Conservation (phyloP, 2,329 filamentous ascomycete species). For the Aplosporella prunicola region DNA sequence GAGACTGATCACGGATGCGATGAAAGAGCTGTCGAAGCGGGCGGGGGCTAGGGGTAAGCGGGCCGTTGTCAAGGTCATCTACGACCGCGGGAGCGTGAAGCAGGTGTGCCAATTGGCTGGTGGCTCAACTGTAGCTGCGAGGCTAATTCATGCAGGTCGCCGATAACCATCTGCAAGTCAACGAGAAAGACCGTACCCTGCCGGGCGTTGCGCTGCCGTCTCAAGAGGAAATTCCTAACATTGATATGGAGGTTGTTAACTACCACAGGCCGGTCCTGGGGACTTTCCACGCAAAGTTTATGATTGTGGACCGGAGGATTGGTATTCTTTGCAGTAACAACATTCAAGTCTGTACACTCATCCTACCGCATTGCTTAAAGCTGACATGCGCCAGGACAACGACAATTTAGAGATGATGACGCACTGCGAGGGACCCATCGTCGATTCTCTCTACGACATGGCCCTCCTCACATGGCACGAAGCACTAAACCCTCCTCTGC, state of each 20-base stretch:
- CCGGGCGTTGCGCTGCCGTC: constrained; percentile 49
- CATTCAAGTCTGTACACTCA: constrained; percentile 37
- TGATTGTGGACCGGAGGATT: constrained; percentile 64
- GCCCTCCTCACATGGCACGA: constrained; percentile 65
- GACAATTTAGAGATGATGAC: constrained; percentile 76
- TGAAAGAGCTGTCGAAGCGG: constrained; percentile 58
- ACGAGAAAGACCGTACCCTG: constrained; percentile 48
- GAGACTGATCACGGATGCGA: constrained; percentile 55
- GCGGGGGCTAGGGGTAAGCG: constrained; percentile 48
- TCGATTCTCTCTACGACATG: constrained; percentile 66
- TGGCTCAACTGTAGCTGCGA: constrained; percentile 4
- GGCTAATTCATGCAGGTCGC: constrained; percentile 29
- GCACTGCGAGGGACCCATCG: constrained; percentile 65
- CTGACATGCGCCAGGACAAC: constrained; percentile 46
- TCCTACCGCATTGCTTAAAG: no score
- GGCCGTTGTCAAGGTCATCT: constrained; percentile 64
- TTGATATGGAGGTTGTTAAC: constrained; percentile 65
- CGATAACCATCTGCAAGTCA: constrained; percentile 55
- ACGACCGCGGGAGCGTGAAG: constrained; percentile 58
- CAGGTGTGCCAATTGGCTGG: constrained; percentile 34
- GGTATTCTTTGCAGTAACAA: constrained; percentile 70
- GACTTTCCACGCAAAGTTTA: constrained; percentile 70
- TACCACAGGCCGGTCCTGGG: constrained; percentile 61
- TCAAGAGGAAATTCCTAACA: constrained; percentile 56
- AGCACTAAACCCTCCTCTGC: constrained; percentile 49